Evolutionary conservation across 106 monocot genomes (phyloP).

Genomic region (Allium fistulosum): DNA sequence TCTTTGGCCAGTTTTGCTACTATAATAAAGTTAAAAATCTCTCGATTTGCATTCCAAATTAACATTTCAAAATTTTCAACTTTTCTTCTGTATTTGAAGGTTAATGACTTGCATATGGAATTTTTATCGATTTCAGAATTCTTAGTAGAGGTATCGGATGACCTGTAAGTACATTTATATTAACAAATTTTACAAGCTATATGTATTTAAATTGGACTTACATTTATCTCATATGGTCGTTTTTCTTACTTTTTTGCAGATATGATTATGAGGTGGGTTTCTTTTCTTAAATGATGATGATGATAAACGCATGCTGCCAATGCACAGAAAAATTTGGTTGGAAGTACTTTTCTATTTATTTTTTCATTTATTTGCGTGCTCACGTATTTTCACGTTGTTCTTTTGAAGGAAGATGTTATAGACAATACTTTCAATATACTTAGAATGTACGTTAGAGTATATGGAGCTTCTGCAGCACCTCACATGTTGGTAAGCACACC

Average conservation of each 20-base stretch:
- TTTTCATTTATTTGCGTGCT: neutral
- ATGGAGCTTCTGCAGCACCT: constrained; percentile 62
- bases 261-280: constrained; percentile 87
- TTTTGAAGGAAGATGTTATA: constrained; percentile 71
- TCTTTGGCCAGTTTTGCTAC: no score
- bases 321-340: neutral
- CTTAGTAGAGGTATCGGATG: constrained; percentile 90
- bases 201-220: no score
- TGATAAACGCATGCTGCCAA: no score
- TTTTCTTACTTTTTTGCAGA: constrained; percentile 20
- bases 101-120: constrained; percentile 86
- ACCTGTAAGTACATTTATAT: constrained; percentile 55
- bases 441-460: constrained; percentile 76
- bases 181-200: no score
- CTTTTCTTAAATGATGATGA: neutral
- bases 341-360: neutral
- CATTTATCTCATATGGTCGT: no score
- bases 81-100: constrained; percentile 22
- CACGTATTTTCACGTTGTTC: neutral
- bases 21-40: no score
- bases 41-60: no score
- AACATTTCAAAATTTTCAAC: no score
- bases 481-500: constrained; percentile 59
- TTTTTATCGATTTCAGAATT: constrained; percentile 84
- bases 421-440: constrained; percentile 84